Base-by-base conservation (phyloP, 2,329 filamentous ascomycete species). In the Leptoxyphium fumago region DNA sequence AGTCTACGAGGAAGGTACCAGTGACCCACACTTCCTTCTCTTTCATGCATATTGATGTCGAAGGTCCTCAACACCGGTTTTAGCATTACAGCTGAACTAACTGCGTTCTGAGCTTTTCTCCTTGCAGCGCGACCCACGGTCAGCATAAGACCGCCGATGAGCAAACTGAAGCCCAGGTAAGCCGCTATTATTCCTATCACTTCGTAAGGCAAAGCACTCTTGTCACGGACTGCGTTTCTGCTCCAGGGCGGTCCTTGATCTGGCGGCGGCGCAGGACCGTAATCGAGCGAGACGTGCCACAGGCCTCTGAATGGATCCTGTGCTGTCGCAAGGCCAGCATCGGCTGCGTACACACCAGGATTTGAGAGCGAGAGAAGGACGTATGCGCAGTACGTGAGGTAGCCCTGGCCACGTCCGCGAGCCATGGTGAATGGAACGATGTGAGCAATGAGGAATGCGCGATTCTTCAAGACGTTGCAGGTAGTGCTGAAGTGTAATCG, bases 101-200 rank as follows among this genome's bases (percentile, higher is more conserved):
- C 71, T 9, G 72, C 72, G 55, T 72, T 59, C 1, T 46, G 42
- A 50, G 69, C 65, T 64, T 56, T 59, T 46, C 61, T 59, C 47
- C 69, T 61, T 54, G 66, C 60, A 44, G 55, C 61, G 53, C 64
- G 57, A 36, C 68, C 68, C 17, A 70, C 48, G 1, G 67, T 70
- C 48, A 72, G 61, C n/a, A 73, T 60, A 44, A 69, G 66, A 29
- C 77, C 68, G 54, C 84, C 80, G 55, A 91, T 77, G 55, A 91
- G 63, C 55, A 86, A 71, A 57, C 93, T 72, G 30, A 78, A 84
- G 48, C 85, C 62, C 46, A 88, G 72, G 75, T 95, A 95, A 46
- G 84, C 80, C 48, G 80, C 86, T 46, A 89, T 73, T 47, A 96
- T 83, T 52, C 80, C 85, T 50, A 83, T 82, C 53, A 95, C 80